Evolutionary conservation across 495 filamentous ascomycete species (phyloP).

Genomic region (Hypoxylon fuscum): DNA sequence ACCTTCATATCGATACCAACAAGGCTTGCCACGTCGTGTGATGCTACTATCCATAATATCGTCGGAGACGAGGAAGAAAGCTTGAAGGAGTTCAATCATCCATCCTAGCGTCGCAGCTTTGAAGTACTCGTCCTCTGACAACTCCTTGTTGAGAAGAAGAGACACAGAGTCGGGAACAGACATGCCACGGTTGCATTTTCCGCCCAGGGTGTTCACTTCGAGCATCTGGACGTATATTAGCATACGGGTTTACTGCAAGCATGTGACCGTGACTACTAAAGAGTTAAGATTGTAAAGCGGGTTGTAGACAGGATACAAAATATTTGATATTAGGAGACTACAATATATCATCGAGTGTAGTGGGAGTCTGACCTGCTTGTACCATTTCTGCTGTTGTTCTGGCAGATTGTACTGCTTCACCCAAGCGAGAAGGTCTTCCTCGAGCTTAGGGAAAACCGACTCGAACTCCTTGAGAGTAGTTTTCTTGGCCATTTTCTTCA

Average conservation of each 20-base stretch:
- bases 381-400: slow-evolving; percentile 84
- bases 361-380: slow-evolving; percentile 70
- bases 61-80: slow-evolving; percentile 98
- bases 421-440: slow-evolving; percentile 78
- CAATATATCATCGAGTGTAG: neutral
- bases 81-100: slow-evolving; percentile 97
- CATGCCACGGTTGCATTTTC: slow-evolving; percentile 99
- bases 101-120: slow-evolving; percentile 86
- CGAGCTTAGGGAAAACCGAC: slow-evolving; percentile 80
- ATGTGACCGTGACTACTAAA: too few species aligned
- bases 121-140: slow-evolving; percentile 84
- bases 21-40: slow-evolving; percentile 90
- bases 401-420: slow-evolving; percentile 83
- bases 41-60: slow-evolving; percentile 98
- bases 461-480: slow-evolving; percentile 88
- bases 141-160: slow-evolving; percentile 75
- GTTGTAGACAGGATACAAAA: too few species aligned
- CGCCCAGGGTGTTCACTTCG: slow-evolving; percentile 73
- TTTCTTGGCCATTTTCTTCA: slow-evolving; percentile 64
- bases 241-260: slow-evolving; percentile 30
- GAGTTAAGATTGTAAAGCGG: too few species aligned
- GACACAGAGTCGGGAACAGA: slow-evolving; percentile 91
- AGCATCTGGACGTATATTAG: slow-evolving; percentile 64
- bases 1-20: slow-evolving; percentile 89
- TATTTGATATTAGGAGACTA: slow-evolving; percentile 1